Evolutionary conservation across 805 yeast genomes (phyloP), one percentile per base, ranked within the genome.

Genomic region (Teunomyces tritomae): DNA sequence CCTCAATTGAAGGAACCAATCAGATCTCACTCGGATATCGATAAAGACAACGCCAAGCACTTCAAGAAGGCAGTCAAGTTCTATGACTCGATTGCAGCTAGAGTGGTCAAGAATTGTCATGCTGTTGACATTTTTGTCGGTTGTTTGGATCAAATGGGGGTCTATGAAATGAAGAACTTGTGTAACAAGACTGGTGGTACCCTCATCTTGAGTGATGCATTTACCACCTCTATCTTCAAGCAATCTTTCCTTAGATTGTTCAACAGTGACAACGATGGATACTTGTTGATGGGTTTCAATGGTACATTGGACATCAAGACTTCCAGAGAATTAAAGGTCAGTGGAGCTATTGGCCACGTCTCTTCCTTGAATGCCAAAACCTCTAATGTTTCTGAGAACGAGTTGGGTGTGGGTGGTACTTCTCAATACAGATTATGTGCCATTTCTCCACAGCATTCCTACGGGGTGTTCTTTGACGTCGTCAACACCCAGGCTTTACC

Each of bases 21-120:
- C 58, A 83, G 99, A 75, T 94, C 99, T 7, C 99, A 94, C 70
- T 89, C 87, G 61, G 99, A 94, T 65, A 88, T 94, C 56, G 98
- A 94, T 66, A 84, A 90, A 56, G 97, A 92, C 59, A 68, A 61
- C 48, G 96, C 96, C 47, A 85, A 85, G 62, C 96, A 90, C 65
- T 88, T 83, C 72, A 85, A 87, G 61, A 88, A 87, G 65, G 95
- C 97, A 8, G 79, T 78, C 57, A 85, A 88, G 65, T 90, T 82
- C 62, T 91, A 90, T 67, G 91, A 87, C 52, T 71, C 76, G 33
- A 65, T 91, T 41, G 86, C 95, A 33, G 77, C 80, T 39, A 85
- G 84, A 55, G 67, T 66, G 1, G 88, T 88, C 32, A 80, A 92
- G 42, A 77, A 78, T 56, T 87, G 89, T 11, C 96, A 89, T 61